These are phyloP conservation scores for Halenospora varia DNA, from an alignment of 495 filamentous ascomycete genomes.

Conservation along the genomic window DNA sequence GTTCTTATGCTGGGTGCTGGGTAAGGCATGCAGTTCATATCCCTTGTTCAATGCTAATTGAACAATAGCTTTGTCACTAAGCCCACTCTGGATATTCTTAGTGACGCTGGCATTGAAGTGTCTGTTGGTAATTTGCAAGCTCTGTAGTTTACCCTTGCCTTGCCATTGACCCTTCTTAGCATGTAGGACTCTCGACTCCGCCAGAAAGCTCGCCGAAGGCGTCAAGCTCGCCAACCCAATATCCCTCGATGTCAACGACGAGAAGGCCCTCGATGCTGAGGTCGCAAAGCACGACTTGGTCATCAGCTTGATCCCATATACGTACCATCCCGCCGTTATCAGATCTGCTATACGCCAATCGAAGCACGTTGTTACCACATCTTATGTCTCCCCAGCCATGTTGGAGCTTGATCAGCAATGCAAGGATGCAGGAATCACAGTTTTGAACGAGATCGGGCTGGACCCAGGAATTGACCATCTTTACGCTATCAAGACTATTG, in stretches of 20 bases:
- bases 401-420: slow-evolving; percentile 71
- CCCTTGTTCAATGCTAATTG: background rate
- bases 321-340: slow-evolving; percentile 82
- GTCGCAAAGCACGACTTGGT: slow-evolving; percentile 72
- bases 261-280: slow-evolving; percentile 68
- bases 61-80: slow-evolving; percentile 60
- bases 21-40: background rate
- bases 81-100: slow-evolving; percentile 75
- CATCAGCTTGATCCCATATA: slow-evolving; percentile 86
- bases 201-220: slow-evolving; percentile 66
- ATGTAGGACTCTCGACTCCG: slow-evolving; percentile 74
- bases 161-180: slow-evolving; percentile 40
- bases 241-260: slow-evolving; percentile 75
- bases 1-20: background rate
- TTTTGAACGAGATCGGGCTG: slow-evolving; percentile 95
- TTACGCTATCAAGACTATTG: slow-evolving; percentile 84
- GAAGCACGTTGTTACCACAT: slow-evolving; percentile 92
- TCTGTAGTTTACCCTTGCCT: background rate
- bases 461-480: slow-evolving; percentile 68
- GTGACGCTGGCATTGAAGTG: slow-evolving; percentile 69
- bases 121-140: slow-evolving; percentile 63
- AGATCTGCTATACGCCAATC: slow-evolving; percentile 85
- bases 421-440: slow-evolving; percentile 90
- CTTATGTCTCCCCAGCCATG: slow-evolving; percentile 90
- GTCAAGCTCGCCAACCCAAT: slow-evolving; percentile 66